Evolutionary conservation across 441 rosid genomes (phyloP).

Genomic region (Erysimum cheiri): DNA sequence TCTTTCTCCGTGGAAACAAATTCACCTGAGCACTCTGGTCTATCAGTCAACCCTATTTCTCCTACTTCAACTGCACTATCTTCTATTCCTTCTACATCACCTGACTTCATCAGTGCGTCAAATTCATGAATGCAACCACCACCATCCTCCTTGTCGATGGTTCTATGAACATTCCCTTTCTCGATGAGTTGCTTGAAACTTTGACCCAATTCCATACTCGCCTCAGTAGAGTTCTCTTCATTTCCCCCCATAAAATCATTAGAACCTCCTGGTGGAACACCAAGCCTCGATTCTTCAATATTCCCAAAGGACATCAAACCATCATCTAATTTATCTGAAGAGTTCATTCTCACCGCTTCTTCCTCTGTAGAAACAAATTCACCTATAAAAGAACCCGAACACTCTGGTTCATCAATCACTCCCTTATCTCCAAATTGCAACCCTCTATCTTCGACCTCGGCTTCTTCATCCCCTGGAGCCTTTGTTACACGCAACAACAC

Average conservation of each 20-base stretch:
- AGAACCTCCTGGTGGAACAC: slow-evolving; percentile 24
- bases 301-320: slow-evolving; percentile 20
- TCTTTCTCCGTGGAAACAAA: neutral
- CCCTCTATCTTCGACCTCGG: slow-evolving; percentile 22
- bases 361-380: slow-evolving; percentile 22
- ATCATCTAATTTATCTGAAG: slow-evolving; percentile 7
- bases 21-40: slow-evolving; percentile 16
- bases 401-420: slow-evolving; percentile 33
- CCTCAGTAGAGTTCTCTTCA: slow-evolving; percentile 11
- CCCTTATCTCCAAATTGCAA: slow-evolving; percentile 13
- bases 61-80: slow-evolving; percentile 35
- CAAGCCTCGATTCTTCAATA: neutral
- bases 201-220: slow-evolving; percentile 7
- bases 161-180: neutral
- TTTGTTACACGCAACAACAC: slow-evolving; percentile 38
- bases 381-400: slow-evolving; percentile 22
- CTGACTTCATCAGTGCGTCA: neutral
- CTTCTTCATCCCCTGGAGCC: slow-evolving; percentile 48
- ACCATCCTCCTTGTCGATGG: neutral
- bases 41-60: slow-evolving; percentile 16
- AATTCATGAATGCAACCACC: slow-evolving; percentile 23
- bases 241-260: slow-evolving; percentile 7
- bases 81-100: slow-evolving; percentile 29
- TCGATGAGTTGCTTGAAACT: slow-evolving; percentile 11
- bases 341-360: slow-evolving; percentile 11